Evolutionary conservation across 2,329 filamentous ascomycete genomes (phyloP).

Genomic region (Aureobasidium pullulans): DNA sequence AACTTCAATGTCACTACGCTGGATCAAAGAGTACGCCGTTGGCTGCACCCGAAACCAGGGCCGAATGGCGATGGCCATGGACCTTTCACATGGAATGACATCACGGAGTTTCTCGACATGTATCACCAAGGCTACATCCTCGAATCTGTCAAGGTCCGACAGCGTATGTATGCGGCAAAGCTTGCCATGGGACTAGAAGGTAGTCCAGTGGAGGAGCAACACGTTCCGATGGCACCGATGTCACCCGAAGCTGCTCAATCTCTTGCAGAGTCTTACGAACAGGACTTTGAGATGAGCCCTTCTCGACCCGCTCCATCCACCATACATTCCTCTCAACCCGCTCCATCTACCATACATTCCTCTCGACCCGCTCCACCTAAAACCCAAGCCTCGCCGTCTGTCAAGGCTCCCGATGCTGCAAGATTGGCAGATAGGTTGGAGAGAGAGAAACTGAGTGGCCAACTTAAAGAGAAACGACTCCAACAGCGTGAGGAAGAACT

Average conservation of each 20-base stretch:
- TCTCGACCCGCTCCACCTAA: too few species aligned
- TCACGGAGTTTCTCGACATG: neutral
- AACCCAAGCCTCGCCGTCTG: too few species aligned
- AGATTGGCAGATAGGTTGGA: neutral
- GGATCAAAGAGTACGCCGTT: neutral
- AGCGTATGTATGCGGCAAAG: neutral
- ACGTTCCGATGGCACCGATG: too few species aligned
- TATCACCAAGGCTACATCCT: neutral
- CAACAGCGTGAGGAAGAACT: neutral
- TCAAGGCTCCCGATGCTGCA: neutral
- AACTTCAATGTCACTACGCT: neutral
- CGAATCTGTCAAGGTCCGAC: neutral
- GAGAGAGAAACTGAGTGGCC: neutral
- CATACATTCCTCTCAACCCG: too few species aligned
- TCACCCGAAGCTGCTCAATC: neutral
- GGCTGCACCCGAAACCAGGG: neutral
- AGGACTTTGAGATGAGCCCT: too few species aligned
- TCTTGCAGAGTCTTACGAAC: too few species aligned
- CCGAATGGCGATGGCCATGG: neutral
- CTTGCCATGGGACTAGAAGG: neutral
- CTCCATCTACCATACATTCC: too few species aligned
- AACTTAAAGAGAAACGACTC: neutral
- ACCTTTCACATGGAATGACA: neutral
- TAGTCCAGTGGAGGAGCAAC: neutral
- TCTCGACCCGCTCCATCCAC: too few species aligned